Conservation (phyloP, 2,329 filamentous ascomycete species). For the Hypoxylon sp. region DNA sequence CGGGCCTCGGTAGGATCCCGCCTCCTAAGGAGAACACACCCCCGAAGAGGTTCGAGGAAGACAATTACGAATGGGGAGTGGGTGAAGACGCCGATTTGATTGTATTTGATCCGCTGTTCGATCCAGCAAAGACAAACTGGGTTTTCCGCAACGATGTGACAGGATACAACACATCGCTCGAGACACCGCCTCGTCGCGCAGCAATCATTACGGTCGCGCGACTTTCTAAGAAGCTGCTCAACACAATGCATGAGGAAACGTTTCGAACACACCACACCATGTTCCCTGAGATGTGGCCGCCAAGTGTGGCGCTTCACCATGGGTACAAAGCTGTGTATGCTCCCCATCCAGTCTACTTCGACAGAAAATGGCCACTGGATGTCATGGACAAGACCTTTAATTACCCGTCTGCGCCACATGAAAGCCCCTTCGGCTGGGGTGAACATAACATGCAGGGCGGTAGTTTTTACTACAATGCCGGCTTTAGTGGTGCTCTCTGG, state of each 20-base stretch:
- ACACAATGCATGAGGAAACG: conserved; percentile 72
- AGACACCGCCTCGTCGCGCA: conserved; percentile 70
- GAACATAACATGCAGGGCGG: conserved; percentile 78
- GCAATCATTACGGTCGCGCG: conserved; percentile 71
- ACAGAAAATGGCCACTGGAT: conserved; percentile 71
- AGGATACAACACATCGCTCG: conserved; percentile 64
- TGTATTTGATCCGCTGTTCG: conserved; percentile 72
- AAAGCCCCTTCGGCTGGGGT: conserved; percentile 70
- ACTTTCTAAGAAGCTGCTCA: conserved; percentile 66
- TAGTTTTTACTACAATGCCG: conserved; percentile 77
- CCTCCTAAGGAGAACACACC: conserved; percentile 71
- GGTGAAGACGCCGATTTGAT: conserved; percentile 72
- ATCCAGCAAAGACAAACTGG: conserved; percentile 70
- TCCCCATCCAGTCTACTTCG: conserved; percentile 77
- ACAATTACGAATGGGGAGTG: conserved; percentile 73
- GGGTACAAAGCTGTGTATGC: conserved; percentile 74
- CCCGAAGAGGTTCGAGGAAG: conserved; percentile 73
- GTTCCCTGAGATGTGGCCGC: conserved; percentile 75
- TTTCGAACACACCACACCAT: conserved; percentile 65
- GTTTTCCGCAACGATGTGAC: conserved; percentile 70
- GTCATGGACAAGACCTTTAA: conserved; percentile 77
- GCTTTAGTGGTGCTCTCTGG: conserved; percentile 74
- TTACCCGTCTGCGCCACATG: conserved; percentile 65
- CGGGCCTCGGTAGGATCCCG: conserved; percentile 66
- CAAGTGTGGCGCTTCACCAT: conserved; percentile 69